These are phyloP conservation scores for Penicillium lagena DNA, from an alignment of 495 filamentous ascomycete species.

Conservation along the genomic window DNA sequence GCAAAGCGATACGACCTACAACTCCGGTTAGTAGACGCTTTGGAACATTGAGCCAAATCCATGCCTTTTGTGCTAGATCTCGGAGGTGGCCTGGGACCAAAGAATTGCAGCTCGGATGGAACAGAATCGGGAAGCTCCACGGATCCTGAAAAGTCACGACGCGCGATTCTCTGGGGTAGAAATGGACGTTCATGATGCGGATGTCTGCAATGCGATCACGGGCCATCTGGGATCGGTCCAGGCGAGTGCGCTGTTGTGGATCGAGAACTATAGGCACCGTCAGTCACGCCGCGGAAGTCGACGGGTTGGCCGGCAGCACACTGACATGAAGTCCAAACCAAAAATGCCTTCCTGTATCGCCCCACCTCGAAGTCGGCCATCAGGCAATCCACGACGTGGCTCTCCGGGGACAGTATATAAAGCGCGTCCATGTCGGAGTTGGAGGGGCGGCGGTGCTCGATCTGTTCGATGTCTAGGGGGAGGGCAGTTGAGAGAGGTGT, in stretches of 20 bases:
- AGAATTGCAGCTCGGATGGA: slow-evolving; percentile 82
- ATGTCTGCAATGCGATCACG: slow-evolving; percentile 67
- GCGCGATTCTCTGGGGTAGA: slow-evolving; percentile 84
- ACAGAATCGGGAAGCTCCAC: slow-evolving; percentile 88
- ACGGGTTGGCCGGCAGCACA: slow-evolving; percentile 3
- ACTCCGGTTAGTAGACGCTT: slow-evolving; percentile 17
- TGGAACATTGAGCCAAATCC: slow-evolving; percentile 1
- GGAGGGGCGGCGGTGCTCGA: slow-evolving; percentile 72
- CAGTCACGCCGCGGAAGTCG: slow-evolving; percentile 6
- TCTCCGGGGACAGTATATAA: slow-evolving; percentile 78
- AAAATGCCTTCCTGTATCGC: slow-evolving; percentile 64
- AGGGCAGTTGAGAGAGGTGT: slow-evolving; percentile 23
- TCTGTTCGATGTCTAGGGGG: slow-evolving; percentile 75
- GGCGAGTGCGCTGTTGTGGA: slow-evolving; percentile 43
- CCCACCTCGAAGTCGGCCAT: slow-evolving; percentile 83
- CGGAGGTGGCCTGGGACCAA: slow-evolving; percentile 76
- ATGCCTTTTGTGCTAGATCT: slow-evolving; percentile 79
- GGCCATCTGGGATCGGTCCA: slow-evolving; percentile 54
- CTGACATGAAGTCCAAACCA: slow-evolving; percentile 83
- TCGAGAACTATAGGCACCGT: slow-evolving; percentile 41
- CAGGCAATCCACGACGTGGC: slow-evolving; percentile 86
- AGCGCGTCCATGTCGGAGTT: slow-evolving; percentile 90
- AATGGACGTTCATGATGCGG: slow-evolving; percentile 75
- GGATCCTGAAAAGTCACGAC: slow-evolving; percentile 88
- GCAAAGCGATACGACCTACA: slow-evolving; percentile 75